These are phyloP conservation scores for Gossypium australe DNA, from an alignment of 345 rosid genomes.

Conservation along the genomic window DNA sequence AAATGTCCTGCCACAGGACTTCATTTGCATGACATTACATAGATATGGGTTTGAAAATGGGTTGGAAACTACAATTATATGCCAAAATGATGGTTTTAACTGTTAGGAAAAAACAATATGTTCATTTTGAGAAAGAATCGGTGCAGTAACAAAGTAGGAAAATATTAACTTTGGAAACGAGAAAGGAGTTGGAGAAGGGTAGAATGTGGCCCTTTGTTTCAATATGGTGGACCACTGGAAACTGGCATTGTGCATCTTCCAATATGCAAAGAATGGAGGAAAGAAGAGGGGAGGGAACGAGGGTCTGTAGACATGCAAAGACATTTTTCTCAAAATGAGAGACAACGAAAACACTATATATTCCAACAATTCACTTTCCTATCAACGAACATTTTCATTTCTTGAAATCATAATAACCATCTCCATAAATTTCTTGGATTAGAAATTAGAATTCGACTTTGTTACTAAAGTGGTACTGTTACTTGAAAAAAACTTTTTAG, in stretches of 20 bases:
- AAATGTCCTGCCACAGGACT: neutral
- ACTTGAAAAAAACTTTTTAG: conserved; percentile 11
- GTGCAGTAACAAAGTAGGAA: neutral
- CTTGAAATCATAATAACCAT: neutral
- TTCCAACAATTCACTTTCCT: neutral
- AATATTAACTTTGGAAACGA: neutral
- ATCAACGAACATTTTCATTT: neutral
- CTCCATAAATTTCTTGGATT: neutral
- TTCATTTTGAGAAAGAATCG: neutral
- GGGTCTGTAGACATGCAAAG: neutral
- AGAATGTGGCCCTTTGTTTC: neutral
- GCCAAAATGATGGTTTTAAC: neutral
- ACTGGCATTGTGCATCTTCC: neutral
- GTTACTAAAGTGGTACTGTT: neutral
- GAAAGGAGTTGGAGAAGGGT: neutral
- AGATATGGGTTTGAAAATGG: neutral
- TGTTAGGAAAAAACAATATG: neutral
- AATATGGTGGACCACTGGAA: neutral
- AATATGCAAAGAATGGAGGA: neutral
- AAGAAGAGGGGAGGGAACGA: neutral
- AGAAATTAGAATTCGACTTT: neutral
- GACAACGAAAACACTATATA: neutral
- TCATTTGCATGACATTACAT: neutral
- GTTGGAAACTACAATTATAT: conserved; percentile 1
- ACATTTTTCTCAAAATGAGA: neutral